A percentile compares a stretch with the other conserved stretches of the same genome.
phyloP scores from a whole-genome alignment of 345 rosid species.

The Camelina hispida region DNA sequence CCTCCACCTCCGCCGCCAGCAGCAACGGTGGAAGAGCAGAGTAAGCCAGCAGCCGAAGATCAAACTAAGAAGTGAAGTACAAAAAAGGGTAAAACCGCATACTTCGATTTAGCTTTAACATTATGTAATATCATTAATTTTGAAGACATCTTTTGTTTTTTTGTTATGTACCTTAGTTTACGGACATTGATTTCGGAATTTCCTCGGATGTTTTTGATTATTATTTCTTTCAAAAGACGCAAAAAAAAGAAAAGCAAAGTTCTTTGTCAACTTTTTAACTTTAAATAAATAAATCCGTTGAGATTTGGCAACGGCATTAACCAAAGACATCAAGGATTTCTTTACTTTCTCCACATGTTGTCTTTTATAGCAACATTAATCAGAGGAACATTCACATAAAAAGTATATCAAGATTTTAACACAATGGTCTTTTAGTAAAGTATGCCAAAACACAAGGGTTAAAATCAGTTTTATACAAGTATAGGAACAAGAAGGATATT shows the following conservation, averaged over 20 bases:
- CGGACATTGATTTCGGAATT: conserved; percentile 40
- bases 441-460: neutral
- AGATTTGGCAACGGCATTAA: conserved; percentile 34
- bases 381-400: conserved; percentile 1
- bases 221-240: neutral
- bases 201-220: conserved; percentile 19
- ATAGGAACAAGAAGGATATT: no score
- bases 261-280: conserved; percentile 35
- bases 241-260: conserved; percentile 19
- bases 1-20: conserved; percentile 15
- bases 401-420: neutral
- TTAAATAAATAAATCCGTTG: conserved; percentile 33
- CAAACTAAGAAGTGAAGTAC: conserved; percentile 37
- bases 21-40: conserved; percentile 40
- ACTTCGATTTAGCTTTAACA: conserved; percentile 23
- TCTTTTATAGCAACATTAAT: conserved; percentile 13
- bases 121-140: conserved; percentile 34
- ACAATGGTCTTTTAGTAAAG: neutral
- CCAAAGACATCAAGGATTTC: neutral
- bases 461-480: neutral
- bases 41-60: conserved; percentile 52
- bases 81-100: conserved; percentile 18
- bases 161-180: conserved; percentile 34
- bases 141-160: neutral
- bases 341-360: neutral